Base-by-base conservation (phyloP, 1,284 basidiomycete species). In the Melampsora abietis-canadensis region DNA sequence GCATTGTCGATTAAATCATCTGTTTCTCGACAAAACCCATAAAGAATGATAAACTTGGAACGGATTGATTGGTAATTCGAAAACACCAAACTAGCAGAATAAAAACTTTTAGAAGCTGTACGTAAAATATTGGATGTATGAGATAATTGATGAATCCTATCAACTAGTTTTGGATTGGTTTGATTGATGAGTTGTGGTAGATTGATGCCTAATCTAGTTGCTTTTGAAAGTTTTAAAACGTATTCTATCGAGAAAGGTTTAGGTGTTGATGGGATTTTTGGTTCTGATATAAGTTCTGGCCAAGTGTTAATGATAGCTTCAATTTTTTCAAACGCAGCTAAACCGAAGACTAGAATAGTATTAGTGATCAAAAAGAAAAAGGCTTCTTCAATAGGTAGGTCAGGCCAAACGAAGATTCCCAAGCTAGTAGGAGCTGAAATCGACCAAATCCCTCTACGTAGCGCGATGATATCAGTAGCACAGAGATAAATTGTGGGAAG, bases 1-100 rank as follows among this genome's bases (percentile, higher is more conserved):
- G 79, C 76, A n/a, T 80, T 76, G 73, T 82, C 81, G 66, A 81
- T 78, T 19, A 81, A 69, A 77, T 82, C 81, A 64, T 82, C 81
- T 54, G 79, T 78, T 3, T 80, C 80, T 5, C 81, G 79, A 66
- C 80, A 81, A 59, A 78, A 77, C 6, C 77, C 77, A 63, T 78
- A 78, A n/a, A 77, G 77, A 57, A 60, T 44, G 2, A 61, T 21
- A 60, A 78, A 76, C 27, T 66, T 47, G 17, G 65, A 34, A 21
- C 74, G 61, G 17, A 48, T 67, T n/a, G 31, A 70, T 6, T 24
- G 60, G 44, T 62, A 70, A 47, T 68, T 76, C 2, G 76, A 72
- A 51, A 78, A 78, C 15, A 63, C 70, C 27, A 75, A 66, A 59
- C 77, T 76, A 46, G 78, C 78, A 51, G 78, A 68, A 44, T 76